phyloP scores from a whole-genome alignment of 2,329 filamentous ascomycete species.

The Triangularia setosa region DNA sequence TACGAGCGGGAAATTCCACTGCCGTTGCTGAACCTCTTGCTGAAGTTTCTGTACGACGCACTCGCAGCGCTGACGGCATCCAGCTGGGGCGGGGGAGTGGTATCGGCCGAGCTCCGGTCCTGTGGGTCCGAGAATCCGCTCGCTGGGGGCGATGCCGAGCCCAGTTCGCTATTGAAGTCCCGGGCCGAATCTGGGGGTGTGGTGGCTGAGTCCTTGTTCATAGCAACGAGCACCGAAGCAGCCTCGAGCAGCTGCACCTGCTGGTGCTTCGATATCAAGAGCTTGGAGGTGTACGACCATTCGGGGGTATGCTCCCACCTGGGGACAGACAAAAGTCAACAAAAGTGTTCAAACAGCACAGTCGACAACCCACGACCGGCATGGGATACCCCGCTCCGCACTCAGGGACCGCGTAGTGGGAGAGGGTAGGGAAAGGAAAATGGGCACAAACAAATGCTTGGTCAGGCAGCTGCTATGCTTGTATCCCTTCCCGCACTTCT shows the following conservation, averaged over 20 bases:
- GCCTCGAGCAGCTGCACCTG: slow-evolving; percentile 97
- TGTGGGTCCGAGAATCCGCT: slow-evolving; percentile 77
- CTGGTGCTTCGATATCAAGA: slow-evolving; percentile 98
- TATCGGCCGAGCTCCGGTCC: slow-evolving; percentile 83
- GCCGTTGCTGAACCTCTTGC: slow-evolving; percentile 57
- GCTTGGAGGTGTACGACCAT: slow-evolving; percentile 94
- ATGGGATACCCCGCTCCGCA: slow-evolving; percentile 17
- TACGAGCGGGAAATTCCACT: slow-evolving; percentile 71
- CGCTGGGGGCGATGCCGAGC: slow-evolving; percentile 75
- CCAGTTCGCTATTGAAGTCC: slow-evolving; percentile 72
- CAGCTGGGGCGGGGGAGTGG: slow-evolving; percentile 79
- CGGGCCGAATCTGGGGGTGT: slow-evolving; percentile 64
- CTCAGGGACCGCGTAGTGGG: slow-evolving; percentile 40
- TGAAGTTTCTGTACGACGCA: slow-evolving; percentile 43
- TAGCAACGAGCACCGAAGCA: slow-evolving; percentile 89
- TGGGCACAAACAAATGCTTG: slow-evolving; percentile 96
- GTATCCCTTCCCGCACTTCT: slow-evolving; percentile 98
- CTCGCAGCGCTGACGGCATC: slow-evolving; percentile 58
- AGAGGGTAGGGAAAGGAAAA: slow-evolving; percentile 38
- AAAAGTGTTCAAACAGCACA: slow-evolving; percentile 26
- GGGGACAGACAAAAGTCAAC: slow-evolving; percentile 43
- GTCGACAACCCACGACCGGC: slow-evolving; percentile 16
- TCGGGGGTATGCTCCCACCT: slow-evolving; percentile 99
- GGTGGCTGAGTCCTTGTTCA: slow-evolving; percentile 61
- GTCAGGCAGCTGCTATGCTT: slow-evolving; percentile 99